Conservation (phyloP, 2,329 filamentous ascomycete species). For the Thelonectria rubi region DNA sequence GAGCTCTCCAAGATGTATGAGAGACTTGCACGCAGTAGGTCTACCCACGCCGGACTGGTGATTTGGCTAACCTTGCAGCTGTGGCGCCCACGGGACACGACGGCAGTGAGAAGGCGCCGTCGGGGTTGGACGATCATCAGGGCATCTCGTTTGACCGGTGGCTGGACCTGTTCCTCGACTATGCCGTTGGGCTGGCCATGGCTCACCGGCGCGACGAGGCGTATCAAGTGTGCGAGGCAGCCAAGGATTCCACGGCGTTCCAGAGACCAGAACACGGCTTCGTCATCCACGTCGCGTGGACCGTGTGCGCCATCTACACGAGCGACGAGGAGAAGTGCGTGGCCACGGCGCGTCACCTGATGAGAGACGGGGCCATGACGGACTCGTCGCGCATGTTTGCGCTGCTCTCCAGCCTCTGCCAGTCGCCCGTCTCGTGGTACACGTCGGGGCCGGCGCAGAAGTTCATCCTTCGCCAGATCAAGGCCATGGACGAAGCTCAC, state of each 20-base stretch:
- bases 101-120: slow-evolving; percentile 39
- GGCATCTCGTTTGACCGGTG: slow-evolving; percentile 84
- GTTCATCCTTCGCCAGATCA: slow-evolving; percentile 90
- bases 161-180: slow-evolving; percentile 91
- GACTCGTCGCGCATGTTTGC: slow-evolving; percentile 87
- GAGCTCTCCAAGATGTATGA: slow-evolving; percentile 66
- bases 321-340: slow-evolving; percentile 81
- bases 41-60: not conserved
- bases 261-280: slow-evolving; percentile 75
- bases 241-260: slow-evolving; percentile 84
- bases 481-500: slow-evolving; percentile 78
- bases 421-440: slow-evolving; percentile 78
- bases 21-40: slow-evolving; percentile 63
- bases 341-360: slow-evolving; percentile 81
- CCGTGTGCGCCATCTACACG: slow-evolving; percentile 84
- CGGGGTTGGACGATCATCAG: slow-evolving; percentile 65
- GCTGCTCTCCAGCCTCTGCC: slow-evolving; percentile 78
- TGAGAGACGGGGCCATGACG: slow-evolving; percentile 82
- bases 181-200: slow-evolving; percentile 79
- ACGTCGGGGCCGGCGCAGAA: slow-evolving; percentile 86
- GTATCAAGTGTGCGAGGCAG: slow-evolving; percentile 82
- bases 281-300: slow-evolving; percentile 79
- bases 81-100: slow-evolving; percentile 44
- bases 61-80: slow-evolving; percentile 39
- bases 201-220: slow-evolving; percentile 73